Evolutionary conservation across 2,329 filamentous ascomycete species (phyloP), one percentile per base, ranked within the genome.

Genomic region (Orbilia javanica): DNA sequence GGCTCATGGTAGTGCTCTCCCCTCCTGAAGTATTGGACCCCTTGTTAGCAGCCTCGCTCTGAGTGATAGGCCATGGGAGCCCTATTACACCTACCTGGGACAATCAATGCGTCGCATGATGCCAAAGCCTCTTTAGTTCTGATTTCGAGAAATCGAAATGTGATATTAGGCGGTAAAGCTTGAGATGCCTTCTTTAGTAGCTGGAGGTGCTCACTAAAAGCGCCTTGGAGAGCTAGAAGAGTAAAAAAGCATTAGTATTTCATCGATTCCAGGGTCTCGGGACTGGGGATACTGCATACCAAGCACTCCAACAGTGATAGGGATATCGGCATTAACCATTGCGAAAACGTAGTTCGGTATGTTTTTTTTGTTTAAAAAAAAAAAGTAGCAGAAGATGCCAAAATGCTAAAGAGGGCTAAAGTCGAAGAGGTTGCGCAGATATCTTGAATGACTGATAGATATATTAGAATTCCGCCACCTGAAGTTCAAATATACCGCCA

Each of bases 1-100:
- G 88, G 10, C 93, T 93, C 81, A 99, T 96, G 2, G 95, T 91
- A 0, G 96, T 98, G 85, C 93, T 97, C 84, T 99, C 96, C 79
- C 96, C 96, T 65, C 96, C 80, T 81, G 36, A n/a, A 53, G 10
- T 34, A 25, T 6, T 44, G 20, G n/a, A 25, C 22, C 27, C 36
- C 13, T n/a, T 10, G 15, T 53, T 60, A 69, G 65, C n/a, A n/a
- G n/a, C n/a, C n/a, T 27, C 31, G n/a, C 36, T 18, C n/a, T 15
- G 34, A 39, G 46, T 15, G 2, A 46, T 29, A 18, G 6, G 44
- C 3, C 1, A 39, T 10, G 0, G 22, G 25, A n/a, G n/a, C n/a
- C n/a, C n/a, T n/a, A n/a, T n/a, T 50, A 10, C 15, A 68, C 57
- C 15, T 46, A 80, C 80, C 96, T 2, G 96, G 96, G 55, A 99